Conservation (phyloP, 2,329 filamentous ascomycete species). For the Diaporthe helianthi region DNA sequence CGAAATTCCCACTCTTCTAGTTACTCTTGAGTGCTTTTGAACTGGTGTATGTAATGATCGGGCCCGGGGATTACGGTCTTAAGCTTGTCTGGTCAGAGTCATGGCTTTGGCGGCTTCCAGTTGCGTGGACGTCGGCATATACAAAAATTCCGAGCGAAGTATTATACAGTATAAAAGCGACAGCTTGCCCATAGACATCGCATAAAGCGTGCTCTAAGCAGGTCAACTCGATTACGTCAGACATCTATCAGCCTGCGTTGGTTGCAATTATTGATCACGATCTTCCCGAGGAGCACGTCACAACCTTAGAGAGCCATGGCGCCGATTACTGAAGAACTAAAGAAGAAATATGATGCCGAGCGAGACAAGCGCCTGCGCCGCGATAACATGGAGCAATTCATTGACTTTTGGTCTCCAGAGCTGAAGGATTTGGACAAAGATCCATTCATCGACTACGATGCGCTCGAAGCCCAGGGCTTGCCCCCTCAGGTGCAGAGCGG, state of each 20-base stretch:
- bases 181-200: not conserved
- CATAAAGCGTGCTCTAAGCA: not conserved
- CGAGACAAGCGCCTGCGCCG: not conserved
- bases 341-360: slow-evolving; percentile 2
- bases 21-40: too few species aligned
- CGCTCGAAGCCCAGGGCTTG: not conserved
- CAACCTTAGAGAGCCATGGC: not conserved
- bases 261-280: too few species aligned
- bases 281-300: not conserved
- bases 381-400: not conserved
- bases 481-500: not conserved
- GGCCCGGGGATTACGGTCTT: too few species aligned
- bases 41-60: too few species aligned
- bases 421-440: not conserved
- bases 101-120: not conserved
- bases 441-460: slow-evolving; percentile 3
- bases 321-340: not conserved
- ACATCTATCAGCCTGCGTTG: too few species aligned
- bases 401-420: slow-evolving; percentile 1
- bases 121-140: not conserved
- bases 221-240: too few species aligned
- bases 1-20: too few species aligned
- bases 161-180: not conserved
- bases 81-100: too few species aligned
- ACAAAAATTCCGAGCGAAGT: not conserved